Conservation (phyloP, 192 early-diverging fungal species). For the Coemansia sp. region DNA sequence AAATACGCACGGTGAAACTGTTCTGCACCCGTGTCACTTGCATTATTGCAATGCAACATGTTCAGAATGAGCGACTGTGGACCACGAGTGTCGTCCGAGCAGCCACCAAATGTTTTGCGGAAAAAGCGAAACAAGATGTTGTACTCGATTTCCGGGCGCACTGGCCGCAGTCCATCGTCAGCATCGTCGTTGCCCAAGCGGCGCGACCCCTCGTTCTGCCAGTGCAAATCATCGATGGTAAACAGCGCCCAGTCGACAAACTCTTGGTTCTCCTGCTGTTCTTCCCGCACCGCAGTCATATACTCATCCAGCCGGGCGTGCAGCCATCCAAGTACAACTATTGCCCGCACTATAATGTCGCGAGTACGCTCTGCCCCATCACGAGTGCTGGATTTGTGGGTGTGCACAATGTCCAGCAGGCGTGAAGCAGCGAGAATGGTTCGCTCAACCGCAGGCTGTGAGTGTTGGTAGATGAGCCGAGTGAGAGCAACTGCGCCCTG, state of each 20-base stretch:
- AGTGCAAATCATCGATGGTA: constrained; percentile 36
- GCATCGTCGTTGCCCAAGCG: constrained; percentile 15
- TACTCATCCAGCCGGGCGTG: constrained; percentile 31
- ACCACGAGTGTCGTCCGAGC: background rate
- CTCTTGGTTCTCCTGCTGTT: constrained; percentile 44
- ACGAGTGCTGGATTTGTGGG: background rate
- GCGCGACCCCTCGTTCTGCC: constrained; percentile 45
- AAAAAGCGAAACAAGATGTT: constrained; percentile 32
- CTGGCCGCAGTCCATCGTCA: constrained; percentile 37
- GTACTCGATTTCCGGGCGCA: constrained; percentile 38
- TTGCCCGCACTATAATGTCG: constrained; percentile 14
- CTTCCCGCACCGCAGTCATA: constrained; percentile 19
- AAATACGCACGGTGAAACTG: constrained; percentile 13
- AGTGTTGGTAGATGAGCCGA: constrained; percentile 37
- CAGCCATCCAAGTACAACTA: constrained; percentile 36
- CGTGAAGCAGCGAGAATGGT: constrained; percentile 20
- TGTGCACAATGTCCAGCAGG: constrained; percentile 17
- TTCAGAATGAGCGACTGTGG: background rate
- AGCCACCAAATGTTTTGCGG: constrained; percentile 26
- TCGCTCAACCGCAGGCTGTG: constrained; percentile 34
- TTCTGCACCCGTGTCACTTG: background rate
- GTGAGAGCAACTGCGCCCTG: constrained; percentile 30
- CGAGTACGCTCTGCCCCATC: background rate
- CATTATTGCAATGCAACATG: constrained; percentile 5
- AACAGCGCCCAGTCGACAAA: constrained; percentile 48